Evolutionary conservation across 176 grass and related monocot species (phyloP), one percentile per base, ranked within the genome.

Genomic region (Hyparrhenia diplandra): DNA sequence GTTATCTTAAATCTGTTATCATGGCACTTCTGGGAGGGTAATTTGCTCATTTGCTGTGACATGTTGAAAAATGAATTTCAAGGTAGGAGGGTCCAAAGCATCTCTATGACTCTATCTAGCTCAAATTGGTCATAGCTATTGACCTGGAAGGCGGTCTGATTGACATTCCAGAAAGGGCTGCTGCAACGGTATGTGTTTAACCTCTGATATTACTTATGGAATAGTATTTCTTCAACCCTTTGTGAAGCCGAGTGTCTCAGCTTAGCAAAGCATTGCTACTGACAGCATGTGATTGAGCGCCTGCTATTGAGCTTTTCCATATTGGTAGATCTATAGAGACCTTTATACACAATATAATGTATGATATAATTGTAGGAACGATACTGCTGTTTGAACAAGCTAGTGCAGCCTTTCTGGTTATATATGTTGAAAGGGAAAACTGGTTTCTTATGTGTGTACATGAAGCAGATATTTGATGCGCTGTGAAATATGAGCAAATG

Each of bases 151-250:
- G 69, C n/a, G 74, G 73, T 68, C 88, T 47, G 30, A 78, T 90
- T 86, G 88, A 79, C 83, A 86, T 86, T 82, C 67, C 64, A 78
- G 69, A 28, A 71, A 29, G 73, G 75, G 83, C 20, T 77, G 41
- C 74, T 74, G 46, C 60, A 73, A 54, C 36, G 41, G 45, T 66
- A 63, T 68, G 36, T 68, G 61, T 46, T 86, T 71, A 69, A 42
- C 24, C 24, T 40, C 32, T 79, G 68, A 69, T 79, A 49, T 74
- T 87, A 54, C 71, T 63, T 76, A 51, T 40, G 13, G 60, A 79
- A 73, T 72, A 51, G 43, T 74, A 58, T 78, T 73, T 49, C 47
- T 67, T 85, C 54, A 77, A 76, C 66, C 64, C 57, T 72, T 81
- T 81, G 43, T 34, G 66, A 65, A 82, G 49, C 69, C n/a, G 58